Evolutionary conservation across 345 rosid genomes (phyloP).

Genomic region (Eucalyptus erythrocorys): DNA sequence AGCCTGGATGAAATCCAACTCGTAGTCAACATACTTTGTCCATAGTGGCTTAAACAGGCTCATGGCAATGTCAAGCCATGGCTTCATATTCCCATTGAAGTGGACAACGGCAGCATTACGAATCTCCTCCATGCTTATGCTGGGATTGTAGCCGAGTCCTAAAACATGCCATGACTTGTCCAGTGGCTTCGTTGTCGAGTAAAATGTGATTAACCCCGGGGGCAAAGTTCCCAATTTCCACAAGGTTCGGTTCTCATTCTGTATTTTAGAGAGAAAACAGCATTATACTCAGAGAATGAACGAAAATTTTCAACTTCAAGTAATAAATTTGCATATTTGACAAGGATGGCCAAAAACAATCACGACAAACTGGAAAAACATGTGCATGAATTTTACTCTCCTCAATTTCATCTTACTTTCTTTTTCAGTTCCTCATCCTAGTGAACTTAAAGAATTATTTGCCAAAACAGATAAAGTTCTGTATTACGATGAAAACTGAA

Average conservation of each 20-base stretch:
- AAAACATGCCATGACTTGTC: constrained; percentile 98
- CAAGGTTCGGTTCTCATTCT: constrained; percentile 88
- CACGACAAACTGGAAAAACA: background rate
- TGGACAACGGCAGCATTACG: constrained; percentile 88
- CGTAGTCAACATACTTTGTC: constrained; percentile 82
- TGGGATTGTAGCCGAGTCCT: constrained; percentile 92
- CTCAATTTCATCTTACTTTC: background rate
- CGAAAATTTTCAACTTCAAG: background rate
- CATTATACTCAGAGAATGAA: background rate
- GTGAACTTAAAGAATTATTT: background rate
- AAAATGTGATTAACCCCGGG: constrained; percentile 87
- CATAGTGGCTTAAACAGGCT: constrained; percentile 86
- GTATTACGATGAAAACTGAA: background rate
- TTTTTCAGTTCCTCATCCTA: background rate
- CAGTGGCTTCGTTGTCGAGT: constrained; percentile 88
- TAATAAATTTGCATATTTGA: background rate
- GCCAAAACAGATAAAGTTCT: background rate
- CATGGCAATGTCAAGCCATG: constrained; percentile 98
- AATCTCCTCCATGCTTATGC: constrained; percentile 92
- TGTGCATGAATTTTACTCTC: background rate
- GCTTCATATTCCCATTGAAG: constrained; percentile 97
- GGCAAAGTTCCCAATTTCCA: constrained; percentile 96
- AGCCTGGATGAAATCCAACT: constrained; percentile 77
- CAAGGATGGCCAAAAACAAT: background rate
- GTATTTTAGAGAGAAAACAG: constrained; percentile 7